These are phyloP conservation scores for Pichia sp. DNA, from an alignment of 1,139 yeast species.

Conservation along the genomic window DNA sequence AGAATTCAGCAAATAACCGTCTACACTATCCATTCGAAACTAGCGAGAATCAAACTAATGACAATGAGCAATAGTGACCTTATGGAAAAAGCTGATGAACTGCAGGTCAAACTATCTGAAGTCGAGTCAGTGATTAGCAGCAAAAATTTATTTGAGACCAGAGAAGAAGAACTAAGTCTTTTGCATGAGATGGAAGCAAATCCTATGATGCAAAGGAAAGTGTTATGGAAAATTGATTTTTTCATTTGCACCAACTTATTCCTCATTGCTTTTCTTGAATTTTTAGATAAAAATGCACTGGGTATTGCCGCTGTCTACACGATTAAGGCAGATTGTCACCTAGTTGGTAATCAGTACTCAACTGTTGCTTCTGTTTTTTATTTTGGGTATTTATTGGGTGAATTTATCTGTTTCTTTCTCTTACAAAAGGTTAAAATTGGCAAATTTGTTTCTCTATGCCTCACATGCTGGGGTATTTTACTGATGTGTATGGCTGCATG, in stretches of 20 bases:
- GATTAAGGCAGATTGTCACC: constrained; percentile 18
- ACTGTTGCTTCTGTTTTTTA: constrained; percentile 58
- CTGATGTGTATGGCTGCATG: constrained; percentile 39
- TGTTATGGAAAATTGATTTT: constrained; percentile 9
- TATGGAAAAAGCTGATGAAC: background rate
- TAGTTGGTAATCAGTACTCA: constrained; percentile 23
- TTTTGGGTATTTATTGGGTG: constrained; percentile 49
- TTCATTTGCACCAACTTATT: constrained; percentile 8
- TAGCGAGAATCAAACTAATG: no score
- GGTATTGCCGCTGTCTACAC: constrained; percentile 25
- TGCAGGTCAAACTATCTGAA: background rate
- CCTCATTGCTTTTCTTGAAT: constrained; percentile 8
- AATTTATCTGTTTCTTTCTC: constrained; percentile 43
- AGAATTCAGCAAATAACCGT: no score
- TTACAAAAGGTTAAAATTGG: constrained; percentile 49
- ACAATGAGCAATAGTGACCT: background rate
- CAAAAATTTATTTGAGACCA: background rate
- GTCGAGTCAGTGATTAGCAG: no score
- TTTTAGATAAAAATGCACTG: constrained; percentile 25
- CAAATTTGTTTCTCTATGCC: constrained; percentile 35
- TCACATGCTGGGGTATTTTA: constrained; percentile 48
- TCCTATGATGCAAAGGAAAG: background rate
- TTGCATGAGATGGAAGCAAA: background rate
- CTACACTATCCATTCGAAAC: no score
- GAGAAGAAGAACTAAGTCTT: background rate